These are phyloP conservation scores for Chimonanthus salicifolius DNA, from an alignment of 164 flowering plant genomes.

Conservation along the genomic window DNA sequence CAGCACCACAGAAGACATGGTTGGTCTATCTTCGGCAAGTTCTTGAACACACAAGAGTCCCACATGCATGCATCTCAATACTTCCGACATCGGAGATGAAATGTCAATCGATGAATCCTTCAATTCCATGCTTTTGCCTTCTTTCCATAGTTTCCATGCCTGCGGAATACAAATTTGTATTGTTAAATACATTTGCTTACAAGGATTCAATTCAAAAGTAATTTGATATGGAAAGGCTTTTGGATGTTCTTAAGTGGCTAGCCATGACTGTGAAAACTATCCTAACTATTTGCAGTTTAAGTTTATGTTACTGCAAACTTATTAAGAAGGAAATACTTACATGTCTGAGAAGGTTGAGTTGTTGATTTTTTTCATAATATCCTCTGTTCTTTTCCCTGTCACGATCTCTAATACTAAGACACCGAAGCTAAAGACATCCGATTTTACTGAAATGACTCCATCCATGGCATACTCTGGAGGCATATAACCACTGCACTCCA, in stretches of 20 bases:
- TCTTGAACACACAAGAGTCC: conserved; percentile 34
- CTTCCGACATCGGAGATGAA: conserved; percentile 13
- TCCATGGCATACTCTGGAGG: conserved; percentile 33
- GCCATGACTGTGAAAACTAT: not conserved
- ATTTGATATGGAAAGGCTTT: not conserved
- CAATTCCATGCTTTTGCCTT: conserved; percentile 21
- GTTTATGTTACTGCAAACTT: not conserved
- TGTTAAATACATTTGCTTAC: too few species aligned
- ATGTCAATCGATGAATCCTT: conserved; percentile 15
- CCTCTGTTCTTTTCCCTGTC: conserved; percentile 3
- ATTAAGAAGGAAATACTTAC: conserved; percentile 6
- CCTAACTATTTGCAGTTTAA: not conserved
- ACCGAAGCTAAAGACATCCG: conserved; percentile 3
- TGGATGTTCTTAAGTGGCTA: not conserved
- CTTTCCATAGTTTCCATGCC: conserved; percentile 33
- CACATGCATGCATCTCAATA: conserved; percentile 28
- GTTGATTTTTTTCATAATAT: not conserved
- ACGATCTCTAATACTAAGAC: conserved; percentile 1
- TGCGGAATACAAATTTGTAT: not conserved
- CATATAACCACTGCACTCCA: conserved; percentile 13
- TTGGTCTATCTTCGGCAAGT: conserved; percentile 25
- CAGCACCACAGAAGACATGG: conserved; percentile 24
- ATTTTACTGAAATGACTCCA: conserved; percentile 3
- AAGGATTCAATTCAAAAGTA: too few species aligned
- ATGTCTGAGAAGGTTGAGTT: conserved; percentile 5